A percentile compares a stretch with the other conserved stretches of the same genome.
Evolutionary conservation across 257 asterid genomes (phyloP).

Genomic region (Petunia secreta): DNA sequence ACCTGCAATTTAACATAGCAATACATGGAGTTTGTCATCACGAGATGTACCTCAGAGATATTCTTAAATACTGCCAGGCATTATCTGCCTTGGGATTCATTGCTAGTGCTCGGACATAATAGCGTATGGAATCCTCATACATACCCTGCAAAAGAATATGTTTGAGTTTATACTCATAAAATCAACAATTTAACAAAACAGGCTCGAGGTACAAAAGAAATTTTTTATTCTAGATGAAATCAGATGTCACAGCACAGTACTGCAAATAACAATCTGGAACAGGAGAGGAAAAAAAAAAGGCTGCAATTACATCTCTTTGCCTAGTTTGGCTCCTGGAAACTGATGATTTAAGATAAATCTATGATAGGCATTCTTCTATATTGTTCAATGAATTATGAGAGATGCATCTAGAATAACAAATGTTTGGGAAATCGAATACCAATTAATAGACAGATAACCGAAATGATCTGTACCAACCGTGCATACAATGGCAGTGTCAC

Average conservation of each 20-base stretch:
- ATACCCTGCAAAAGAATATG: conserved; percentile 55
- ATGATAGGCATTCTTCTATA: neutral
- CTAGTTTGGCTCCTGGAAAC: neutral
- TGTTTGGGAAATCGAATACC: no score
- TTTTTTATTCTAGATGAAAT: neutral
- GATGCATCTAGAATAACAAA: neutral
- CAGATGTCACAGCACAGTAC: neutral
- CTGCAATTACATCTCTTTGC: neutral
- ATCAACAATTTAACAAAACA: neutral
- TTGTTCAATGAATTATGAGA: neutral
- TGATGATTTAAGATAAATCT: neutral
- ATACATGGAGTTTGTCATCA: neutral
- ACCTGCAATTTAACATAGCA: conserved; percentile 1
- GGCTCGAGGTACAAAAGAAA: neutral
- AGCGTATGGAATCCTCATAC: conserved; percentile 95
- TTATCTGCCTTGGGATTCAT: conserved; percentile 99
- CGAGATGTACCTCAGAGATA: conserved; percentile 72
- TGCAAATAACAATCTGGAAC: neutral
- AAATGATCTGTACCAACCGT: neutral
- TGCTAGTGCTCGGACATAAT: conserved; percentile 90
- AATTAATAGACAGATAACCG: neutral
- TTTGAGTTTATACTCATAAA: neutral
- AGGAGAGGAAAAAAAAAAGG: neutral
- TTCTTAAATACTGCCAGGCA: conserved; percentile 98
- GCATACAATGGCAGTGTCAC: neutral